Conservation (phyloP, 1,284 basidiomycete genomes). For the Ganoderma resinaceum region DNA sequence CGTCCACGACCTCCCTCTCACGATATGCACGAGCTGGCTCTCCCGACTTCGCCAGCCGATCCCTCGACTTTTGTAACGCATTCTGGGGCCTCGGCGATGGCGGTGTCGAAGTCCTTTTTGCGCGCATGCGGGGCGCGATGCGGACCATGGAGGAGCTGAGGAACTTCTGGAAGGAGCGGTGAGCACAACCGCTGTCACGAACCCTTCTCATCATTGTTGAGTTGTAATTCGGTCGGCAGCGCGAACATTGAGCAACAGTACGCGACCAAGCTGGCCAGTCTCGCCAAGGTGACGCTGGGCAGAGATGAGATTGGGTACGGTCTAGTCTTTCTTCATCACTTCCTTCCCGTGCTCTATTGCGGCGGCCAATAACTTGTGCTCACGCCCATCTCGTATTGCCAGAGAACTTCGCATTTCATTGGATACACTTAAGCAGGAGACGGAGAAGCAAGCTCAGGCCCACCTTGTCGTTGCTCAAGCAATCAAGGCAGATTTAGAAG, state of each 20-base stretch:
- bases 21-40: constrained; percentile 65
- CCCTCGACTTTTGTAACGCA: constrained; percentile 93
- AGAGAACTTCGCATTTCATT: constrained; percentile 84
- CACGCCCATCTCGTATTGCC: constrained; percentile 13
- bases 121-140: constrained; percentile 85
- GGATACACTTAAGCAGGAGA: constrained; percentile 83
- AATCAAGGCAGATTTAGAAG: constrained; percentile 83
- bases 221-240: constrained; percentile 46
- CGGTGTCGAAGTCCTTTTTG: constrained; percentile 91
- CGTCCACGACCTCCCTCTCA: constrained; percentile 77
- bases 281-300: constrained; percentile 82
- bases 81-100: constrained; percentile 92
- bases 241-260: constrained; percentile 95
- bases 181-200: constrained; percentile 32
- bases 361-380: neutral
- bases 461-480: constrained; percentile 78
- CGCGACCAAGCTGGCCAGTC: constrained; percentile 84
- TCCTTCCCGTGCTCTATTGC: neutral
- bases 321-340: neutral
- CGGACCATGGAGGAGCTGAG: constrained; percentile 90
- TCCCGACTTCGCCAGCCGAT: constrained; percentile 54
- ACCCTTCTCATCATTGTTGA: neutral
- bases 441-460: constrained; percentile 79
- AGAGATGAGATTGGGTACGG: constrained; percentile 89
- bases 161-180: constrained; percentile 92